These are phyloP conservation scores for Gastrodia elata DNA, from an alignment of 106 monocot species.

Conservation along the genomic window DNA sequence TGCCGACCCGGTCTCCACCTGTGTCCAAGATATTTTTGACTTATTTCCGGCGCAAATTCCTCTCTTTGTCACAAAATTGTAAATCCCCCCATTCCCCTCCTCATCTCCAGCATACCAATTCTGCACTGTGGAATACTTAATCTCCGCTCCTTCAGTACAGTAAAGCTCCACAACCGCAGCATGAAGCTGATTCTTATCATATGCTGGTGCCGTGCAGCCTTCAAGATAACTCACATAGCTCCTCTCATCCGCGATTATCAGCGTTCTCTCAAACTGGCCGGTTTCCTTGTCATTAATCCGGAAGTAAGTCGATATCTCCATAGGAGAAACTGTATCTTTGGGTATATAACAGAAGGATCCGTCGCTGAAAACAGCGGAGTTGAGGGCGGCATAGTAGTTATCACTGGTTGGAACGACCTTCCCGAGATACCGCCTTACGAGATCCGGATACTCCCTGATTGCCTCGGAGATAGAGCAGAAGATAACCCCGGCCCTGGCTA, in stretches of 20 bases:
- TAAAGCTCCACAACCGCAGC: constrained; percentile 88
- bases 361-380: constrained; percentile 85
- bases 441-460: constrained; percentile 68
- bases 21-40: constrained; percentile 96
- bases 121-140: constrained; percentile 92
- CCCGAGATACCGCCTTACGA: constrained; percentile 66
- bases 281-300: constrained; percentile 85
- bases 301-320: constrained; percentile 96
- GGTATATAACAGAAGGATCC: constrained; percentile 95
- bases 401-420: constrained; percentile 64
- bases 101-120: constrained; percentile 94
- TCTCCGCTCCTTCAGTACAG: constrained; percentile 78
- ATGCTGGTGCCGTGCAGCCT: constrained; percentile 86
- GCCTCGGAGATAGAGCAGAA: constrained; percentile 95
- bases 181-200: constrained; percentile 90
- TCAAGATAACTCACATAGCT: constrained; percentile 90
- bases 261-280: constrained; percentile 83
- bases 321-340: constrained; percentile 76
- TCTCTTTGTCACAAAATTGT: constrained; percentile 94
- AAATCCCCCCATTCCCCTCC: constrained; percentile 79
- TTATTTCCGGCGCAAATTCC: constrained; percentile 62
- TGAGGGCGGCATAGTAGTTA: constrained; percentile 93
- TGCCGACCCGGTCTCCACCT: constrained; percentile 94
- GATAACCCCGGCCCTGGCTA: constrained; percentile 68
- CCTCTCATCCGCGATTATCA: constrained; percentile 77